Evolutionary conservation across 2,329 filamentous ascomycete species (phyloP).

Genomic region (Talaromyces sp.): DNA sequence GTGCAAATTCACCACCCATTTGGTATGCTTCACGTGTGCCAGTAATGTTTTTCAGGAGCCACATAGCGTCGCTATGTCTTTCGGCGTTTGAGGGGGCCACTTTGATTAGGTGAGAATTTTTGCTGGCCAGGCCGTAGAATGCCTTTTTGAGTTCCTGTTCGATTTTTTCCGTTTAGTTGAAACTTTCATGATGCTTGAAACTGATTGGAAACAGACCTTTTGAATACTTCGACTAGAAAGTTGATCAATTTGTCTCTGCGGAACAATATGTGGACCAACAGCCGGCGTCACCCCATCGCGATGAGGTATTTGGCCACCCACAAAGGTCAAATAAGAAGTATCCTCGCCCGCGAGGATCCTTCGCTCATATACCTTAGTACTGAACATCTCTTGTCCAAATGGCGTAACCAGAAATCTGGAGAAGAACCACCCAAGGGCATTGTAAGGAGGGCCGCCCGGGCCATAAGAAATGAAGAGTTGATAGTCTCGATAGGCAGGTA

Average conservation of each 20-base stretch:
- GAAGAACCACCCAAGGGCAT: conserved; percentile 35
- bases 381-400: conserved; percentile 28
- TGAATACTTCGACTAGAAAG: conserved; percentile 24
- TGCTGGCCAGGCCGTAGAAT: conserved; percentile 25
- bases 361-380: conserved; percentile 27
- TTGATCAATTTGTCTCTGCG: conserved; percentile 31
- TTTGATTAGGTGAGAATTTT: conserved; percentile 30
- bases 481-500: conserved; percentile 33
- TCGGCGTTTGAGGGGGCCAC: conserved; percentile 27
- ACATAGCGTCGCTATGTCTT: conserved; percentile 26
- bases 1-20: conserved; percentile 68
- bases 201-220: conserved; percentile 22
- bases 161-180: neutral
- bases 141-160: conserved; percentile 25
- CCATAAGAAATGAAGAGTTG: conserved; percentile 36
- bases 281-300: conserved; percentile 22
- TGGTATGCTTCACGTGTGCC: conserved; percentile 20
- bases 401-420: conserved; percentile 26
- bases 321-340: conserved; percentile 17
- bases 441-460: conserved; percentile 35
- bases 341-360: conserved; percentile 21
- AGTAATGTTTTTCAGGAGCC: conserved; percentile 25
- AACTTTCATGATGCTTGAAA: neutral
- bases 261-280: conserved; percentile 29
- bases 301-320: conserved; percentile 20